Evolutionary conservation across 129 eudicot species (phyloP).

Genomic region (sunflower (Helianthus annuus)): HanXRQr2.0-SUNRISE NC_035444.2:116142301-116142800

Average conservation of each 20-base stretch:
- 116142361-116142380: conserved; percentile 47
- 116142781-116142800: too few species aligned
- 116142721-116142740: background rate
- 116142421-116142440: conserved; percentile 66
- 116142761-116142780: background rate
- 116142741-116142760: background rate
- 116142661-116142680: conserved; percentile 69
- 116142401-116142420: conserved; percentile 89
- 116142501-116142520: background rate
- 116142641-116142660: conserved; percentile 64
- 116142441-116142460: conserved; percentile 46
- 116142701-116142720: conserved; percentile 39
- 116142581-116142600: conserved; percentile 63
- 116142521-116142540: background rate
- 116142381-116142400: conserved; percentile 83
- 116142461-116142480: background rate
- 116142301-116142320: background rate
- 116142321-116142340: background rate
- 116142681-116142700: conserved; percentile 63
- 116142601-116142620: conserved; percentile 71
- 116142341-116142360: conserved; percentile 4
- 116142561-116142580: conserved; percentile 57
- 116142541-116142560: conserved; percentile 3
- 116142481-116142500: background rate
- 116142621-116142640: conserved; percentile 46